Evolutionary conservation across 139 green algal genomes (phyloP).

Genomic region (Coccomyxa sp.): DNA sequence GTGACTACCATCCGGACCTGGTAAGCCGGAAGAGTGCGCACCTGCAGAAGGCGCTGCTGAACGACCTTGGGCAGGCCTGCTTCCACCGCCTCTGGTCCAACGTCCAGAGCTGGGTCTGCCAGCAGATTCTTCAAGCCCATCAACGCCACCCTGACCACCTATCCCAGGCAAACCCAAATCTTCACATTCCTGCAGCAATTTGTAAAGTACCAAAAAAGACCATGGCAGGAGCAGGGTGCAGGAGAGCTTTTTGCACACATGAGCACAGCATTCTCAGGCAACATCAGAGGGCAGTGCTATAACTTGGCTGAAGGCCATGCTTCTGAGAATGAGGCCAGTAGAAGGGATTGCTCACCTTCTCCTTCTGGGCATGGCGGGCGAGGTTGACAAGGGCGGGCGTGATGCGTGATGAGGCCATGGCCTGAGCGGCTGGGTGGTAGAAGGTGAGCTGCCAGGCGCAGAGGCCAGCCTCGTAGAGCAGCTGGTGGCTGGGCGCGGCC

Average conservation of each 20-base stretch:
- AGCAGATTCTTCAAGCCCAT: conserved; percentile 84
- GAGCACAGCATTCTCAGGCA: too few relatives aligned
- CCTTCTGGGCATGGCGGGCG: conserved; percentile 74
- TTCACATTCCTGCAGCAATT: too few relatives aligned
- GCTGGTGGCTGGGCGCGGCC: conserved; percentile 64
- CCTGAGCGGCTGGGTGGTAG: conserved; percentile 53
- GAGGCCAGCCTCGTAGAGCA: conserved; percentile 91
- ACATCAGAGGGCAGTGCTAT: too few relatives aligned
- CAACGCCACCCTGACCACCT: conserved; percentile 86
- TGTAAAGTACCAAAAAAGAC: too few relatives aligned
- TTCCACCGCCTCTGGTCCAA: conserved; percentile 75
- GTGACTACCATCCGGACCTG: too few relatives aligned
- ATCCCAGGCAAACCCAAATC: too few relatives aligned
- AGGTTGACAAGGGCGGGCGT: conserved; percentile 81
- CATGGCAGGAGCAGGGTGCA: too few relatives aligned
- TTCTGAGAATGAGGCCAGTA: too few relatives aligned
- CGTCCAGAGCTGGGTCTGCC: conserved; percentile 24
- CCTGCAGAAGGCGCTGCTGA: conserved; percentile 47
- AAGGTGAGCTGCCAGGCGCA: conserved; percentile 92
- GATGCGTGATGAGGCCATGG: conserved; percentile 46
- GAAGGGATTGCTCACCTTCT: too few relatives aligned
- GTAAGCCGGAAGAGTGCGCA: too few relatives aligned
- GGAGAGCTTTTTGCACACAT: too few relatives aligned
- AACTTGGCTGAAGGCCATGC: too few relatives aligned
- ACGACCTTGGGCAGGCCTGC: conserved; percentile 76